Evolutionary conservation across 1,284 basidiomycete species (phyloP), one percentile per base, ranked within the genome.

Genomic region (Cutaneotrichosporon sp.): DNA sequence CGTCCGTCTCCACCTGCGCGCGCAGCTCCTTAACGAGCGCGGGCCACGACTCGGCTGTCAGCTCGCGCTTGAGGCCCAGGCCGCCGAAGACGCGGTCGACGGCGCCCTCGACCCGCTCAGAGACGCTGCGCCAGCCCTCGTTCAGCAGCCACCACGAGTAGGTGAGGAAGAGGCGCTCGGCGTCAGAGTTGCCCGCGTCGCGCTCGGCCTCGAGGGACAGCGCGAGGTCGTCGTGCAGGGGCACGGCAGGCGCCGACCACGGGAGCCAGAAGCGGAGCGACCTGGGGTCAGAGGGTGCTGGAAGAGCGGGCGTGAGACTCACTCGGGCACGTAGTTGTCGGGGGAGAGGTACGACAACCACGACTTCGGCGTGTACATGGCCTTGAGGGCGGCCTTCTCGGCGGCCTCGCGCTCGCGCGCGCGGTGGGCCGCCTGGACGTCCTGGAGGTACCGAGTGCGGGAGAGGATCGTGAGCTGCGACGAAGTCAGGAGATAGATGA

Each of bases 91-190:
- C 73, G 50, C 69, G 64, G 34, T 70, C 66, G 13, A 79, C 78
- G 29, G 69, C 73, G 1, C 42, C 29, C 36, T 76, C 73, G 1
- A 79, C 75, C 25, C 73, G 63, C 4, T 56, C 60, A 0, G 70
- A 70, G 16, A 80, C 54, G 20, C 60, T 66, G 42, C 68, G 71
- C 79, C 79, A 80, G 1, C 79, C 79, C 55, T 77, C 73, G 64
- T 80, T 72, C 31, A 80, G 63, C 7, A 79, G 64, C 78, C 78
- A 79, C 79, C 79, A 80, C 36, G 74, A 77, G 64, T 77, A 78
- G 6, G 71, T 73, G 50, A 80, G 67, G 68, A 78, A 80, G 56
- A 76, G 56, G 53, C 72, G 67, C 61, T 79, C 77, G 24, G 77
- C 73, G 29, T 77, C 77, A 16, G 68, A 59, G 13, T 59, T 62